phyloP scores from a whole-genome alignment of 1,139 yeast genomes.

The Yamadazyma triangularis region DNA sequence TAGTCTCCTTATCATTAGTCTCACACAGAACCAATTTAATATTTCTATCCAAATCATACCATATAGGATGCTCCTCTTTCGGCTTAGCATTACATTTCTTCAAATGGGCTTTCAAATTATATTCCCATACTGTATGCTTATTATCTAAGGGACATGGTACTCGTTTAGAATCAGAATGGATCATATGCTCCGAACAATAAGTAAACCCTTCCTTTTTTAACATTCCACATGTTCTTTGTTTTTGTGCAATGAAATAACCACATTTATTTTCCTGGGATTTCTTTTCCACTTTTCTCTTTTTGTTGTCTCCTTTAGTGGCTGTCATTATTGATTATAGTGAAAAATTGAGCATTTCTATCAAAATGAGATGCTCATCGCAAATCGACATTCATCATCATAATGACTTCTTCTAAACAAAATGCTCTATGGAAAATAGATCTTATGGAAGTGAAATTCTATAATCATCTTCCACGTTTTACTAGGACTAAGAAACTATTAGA shows the following conservation, averaged over 20 bases:
- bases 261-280: conserved; percentile 25
- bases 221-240: conserved; percentile 57
- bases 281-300: background rate
- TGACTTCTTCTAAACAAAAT: conserved; percentile 3
- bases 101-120: conserved; percentile 53
- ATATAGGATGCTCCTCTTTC: conserved; percentile 25
- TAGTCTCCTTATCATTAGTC: too few species aligned
- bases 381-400: background rate
- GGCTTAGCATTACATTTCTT: conserved; percentile 54
- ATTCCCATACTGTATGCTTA: conserved; percentile 66
- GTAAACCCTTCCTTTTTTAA: conserved; percentile 46
- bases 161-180: conserved; percentile 24
- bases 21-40: too few species aligned
- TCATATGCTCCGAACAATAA: conserved; percentile 64
- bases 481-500: conserved; percentile 47
- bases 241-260: conserved; percentile 41
- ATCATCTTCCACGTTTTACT: conserved; percentile 47
- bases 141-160: conserved; percentile 78
- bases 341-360: too few species aligned
- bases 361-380: conserved; percentile 12
- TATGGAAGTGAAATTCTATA: conserved; percentile 44
- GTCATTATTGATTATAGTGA: conserved; percentile 4
- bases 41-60: conserved; percentile 44
- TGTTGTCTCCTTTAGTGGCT: background rate
- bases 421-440: conserved; percentile 49